Conservation (phyloP, 2,329 filamentous ascomycete genomes). For the Penicillium sp. region DNA sequence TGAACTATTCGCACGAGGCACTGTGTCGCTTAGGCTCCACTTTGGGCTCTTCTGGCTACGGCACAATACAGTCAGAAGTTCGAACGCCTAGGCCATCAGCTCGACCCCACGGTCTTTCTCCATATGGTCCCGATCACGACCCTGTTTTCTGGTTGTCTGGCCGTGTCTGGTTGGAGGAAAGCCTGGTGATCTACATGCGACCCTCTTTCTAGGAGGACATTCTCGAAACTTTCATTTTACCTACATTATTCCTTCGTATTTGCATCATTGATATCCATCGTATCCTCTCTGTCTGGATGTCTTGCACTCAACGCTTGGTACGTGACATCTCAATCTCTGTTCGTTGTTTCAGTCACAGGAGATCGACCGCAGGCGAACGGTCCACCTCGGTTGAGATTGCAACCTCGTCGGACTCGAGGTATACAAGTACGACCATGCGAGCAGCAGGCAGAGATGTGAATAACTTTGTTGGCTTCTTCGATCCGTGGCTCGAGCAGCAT, state of each 20-base stretch:
- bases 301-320: neutral
- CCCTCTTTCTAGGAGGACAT: neutral
- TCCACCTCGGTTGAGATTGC: slow-evolving; percentile 17
- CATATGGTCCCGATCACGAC: slow-evolving; percentile 2
- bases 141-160: neutral
- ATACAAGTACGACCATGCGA: slow-evolving; percentile 16
- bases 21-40: slow-evolving; percentile 3
- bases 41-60: slow-evolving; percentile 7
- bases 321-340: neutral
- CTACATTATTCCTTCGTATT: neutral
- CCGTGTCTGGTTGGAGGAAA: neutral
- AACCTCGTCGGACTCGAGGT: slow-evolving; percentile 14
- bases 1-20: slow-evolving; percentile 1
- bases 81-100: slow-evolving; percentile 2
- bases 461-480: neutral
- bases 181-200: slow-evolving; percentile 5
- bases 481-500: slow-evolving; percentile 12
- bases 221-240: neutral
- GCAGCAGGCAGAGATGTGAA: neutral
- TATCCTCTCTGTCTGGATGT: neutral
- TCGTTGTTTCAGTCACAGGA: neutral
- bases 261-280: neutral
- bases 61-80: neutral
- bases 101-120: slow-evolving; percentile 1
- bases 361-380: neutral